These are phyloP conservation scores for Isatis lusitanica DNA, from an alignment of 441 rosid genomes.

Conservation along the genomic window DNA sequence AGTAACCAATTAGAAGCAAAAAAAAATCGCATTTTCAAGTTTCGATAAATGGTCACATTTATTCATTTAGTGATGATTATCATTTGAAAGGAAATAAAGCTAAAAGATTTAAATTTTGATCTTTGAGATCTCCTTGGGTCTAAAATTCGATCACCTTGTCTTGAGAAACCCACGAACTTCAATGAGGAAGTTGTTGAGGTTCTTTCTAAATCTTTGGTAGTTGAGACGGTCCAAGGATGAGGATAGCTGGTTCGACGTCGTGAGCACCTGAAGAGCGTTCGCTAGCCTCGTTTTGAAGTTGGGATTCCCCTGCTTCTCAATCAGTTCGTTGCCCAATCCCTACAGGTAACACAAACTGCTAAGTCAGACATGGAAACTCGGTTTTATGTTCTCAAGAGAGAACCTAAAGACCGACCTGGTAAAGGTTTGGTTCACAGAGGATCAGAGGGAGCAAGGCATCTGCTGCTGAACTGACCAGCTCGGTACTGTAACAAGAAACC, in stretches of 20 bases:
- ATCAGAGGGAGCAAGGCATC: slow-evolving; percentile 95
- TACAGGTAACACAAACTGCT: slow-evolving; percentile 24
- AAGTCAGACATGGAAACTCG: slow-evolving; percentile 6
- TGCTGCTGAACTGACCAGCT: slow-evolving; percentile 89
- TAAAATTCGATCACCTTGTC: slow-evolving; percentile 46
- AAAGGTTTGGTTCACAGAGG: slow-evolving; percentile 84
- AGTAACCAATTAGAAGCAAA: neutral
- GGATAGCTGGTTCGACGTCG: slow-evolving; percentile 82
- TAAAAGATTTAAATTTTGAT: neutral
- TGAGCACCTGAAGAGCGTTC: slow-evolving; percentile 72
- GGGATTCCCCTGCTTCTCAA: slow-evolving; percentile 69
- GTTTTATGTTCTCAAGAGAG: neutral
- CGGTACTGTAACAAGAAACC: slow-evolving; percentile 50
- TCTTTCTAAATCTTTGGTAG: slow-evolving; percentile 92
- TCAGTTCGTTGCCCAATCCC: slow-evolving; percentile 78
- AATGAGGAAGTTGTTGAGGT: slow-evolving; percentile 68
- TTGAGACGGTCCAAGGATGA: slow-evolving; percentile 78
- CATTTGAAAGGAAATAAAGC: neutral
- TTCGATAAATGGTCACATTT: neutral
- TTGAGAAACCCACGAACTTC: slow-evolving; percentile 91
- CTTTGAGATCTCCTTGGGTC: neutral
- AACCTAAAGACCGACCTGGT: slow-evolving; percentile 57
- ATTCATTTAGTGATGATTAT: neutral
- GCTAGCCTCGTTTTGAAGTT: slow-evolving; percentile 64
- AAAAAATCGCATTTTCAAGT: neutral